Conservation (phyloP, 768 basidiomycete genomes). For the Russula foetens region DNA sequence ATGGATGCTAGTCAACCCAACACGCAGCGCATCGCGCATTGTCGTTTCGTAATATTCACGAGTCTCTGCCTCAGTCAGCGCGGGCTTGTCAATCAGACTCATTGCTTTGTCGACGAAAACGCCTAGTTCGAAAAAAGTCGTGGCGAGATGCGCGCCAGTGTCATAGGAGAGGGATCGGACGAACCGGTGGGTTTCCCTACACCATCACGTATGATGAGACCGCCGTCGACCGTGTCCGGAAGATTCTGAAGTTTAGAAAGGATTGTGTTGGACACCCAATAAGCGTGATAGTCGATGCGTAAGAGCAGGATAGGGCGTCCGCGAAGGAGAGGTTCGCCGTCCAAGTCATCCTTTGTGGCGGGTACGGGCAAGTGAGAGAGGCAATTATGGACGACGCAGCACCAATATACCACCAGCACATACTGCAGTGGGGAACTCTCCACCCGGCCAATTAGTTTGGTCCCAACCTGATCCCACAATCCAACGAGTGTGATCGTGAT, state of each 20-base stretch:
- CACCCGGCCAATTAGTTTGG: slow-evolving; percentile 64
- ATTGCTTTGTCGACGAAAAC: slow-evolving; percentile 88
- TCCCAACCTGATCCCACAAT: slow-evolving; percentile 92
- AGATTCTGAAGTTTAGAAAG: slow-evolving; percentile 55
- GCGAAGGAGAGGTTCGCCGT: slow-evolving; percentile 54
- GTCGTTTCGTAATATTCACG: slow-evolving; percentile 58
- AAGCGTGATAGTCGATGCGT: slow-evolving; percentile 78
- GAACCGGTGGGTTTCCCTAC: slow-evolving; percentile 63
- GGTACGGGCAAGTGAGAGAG: neutral
- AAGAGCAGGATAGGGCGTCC: slow-evolving; percentile 64
- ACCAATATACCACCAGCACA: slow-evolving; percentile 14
- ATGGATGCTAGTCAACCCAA: slow-evolving; percentile 82
- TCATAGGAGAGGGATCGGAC: slow-evolving; percentile 1
- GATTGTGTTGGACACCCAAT: slow-evolving; percentile 76
- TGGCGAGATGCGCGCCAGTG: neutral
- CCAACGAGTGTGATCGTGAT: slow-evolving; percentile 51
- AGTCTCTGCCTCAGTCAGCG: slow-evolving; percentile 48
- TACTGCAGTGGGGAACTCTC: slow-evolving; percentile 64
- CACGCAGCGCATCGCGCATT: slow-evolving; percentile 58
- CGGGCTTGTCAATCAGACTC: slow-evolving; percentile 58
- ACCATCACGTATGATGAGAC: slow-evolving; percentile 56
- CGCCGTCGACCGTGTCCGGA: slow-evolving; percentile 61
- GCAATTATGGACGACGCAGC: neutral
- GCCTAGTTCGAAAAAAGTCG: slow-evolving; percentile 30
- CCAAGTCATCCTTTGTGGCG: slow-evolving; percentile 55